phyloP scores from a whole-genome alignment of 208 protist species.

The Trypanosoma brucei region DNA sequence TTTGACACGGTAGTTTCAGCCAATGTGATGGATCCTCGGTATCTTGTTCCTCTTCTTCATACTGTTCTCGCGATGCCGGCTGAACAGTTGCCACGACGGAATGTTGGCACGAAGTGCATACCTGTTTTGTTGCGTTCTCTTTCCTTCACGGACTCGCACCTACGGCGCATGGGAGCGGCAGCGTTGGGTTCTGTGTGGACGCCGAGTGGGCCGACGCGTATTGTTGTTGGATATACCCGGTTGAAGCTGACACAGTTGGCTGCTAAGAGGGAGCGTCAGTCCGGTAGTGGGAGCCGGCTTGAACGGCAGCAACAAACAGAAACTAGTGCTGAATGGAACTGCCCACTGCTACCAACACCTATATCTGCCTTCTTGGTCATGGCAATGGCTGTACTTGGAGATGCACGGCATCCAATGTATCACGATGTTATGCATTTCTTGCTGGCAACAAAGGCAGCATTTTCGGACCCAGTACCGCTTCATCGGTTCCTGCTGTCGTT shows the following conservation, averaged over 20 bases:
- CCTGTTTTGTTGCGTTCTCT: constrained; percentile 67
- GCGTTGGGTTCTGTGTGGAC: constrained; percentile 45
- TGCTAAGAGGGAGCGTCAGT: constrained; percentile 15
- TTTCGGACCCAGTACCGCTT: constrained; percentile 60
- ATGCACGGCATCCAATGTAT: constrained; percentile 58
- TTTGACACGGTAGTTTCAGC: constrained; percentile 29
- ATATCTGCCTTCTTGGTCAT: constrained; percentile 63
- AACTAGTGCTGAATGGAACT: not conserved
- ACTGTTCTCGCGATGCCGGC: constrained; percentile 53
- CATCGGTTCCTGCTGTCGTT: constrained; percentile 49
- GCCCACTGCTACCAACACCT: constrained; percentile 70
- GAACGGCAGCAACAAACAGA: not conserved
- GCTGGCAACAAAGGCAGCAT: constrained; percentile 35
- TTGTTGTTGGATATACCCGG: constrained; percentile 68
- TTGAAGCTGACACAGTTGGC: constrained; percentile 63
- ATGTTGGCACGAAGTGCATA: constrained; percentile 47
- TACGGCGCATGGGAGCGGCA: constrained; percentile 47
- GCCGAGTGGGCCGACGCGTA: constrained; percentile 42
- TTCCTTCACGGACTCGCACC: constrained; percentile 46
- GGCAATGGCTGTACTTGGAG: constrained; percentile 39
- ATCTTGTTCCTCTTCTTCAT: constrained; percentile 78
- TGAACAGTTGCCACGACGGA: constrained; percentile 26
- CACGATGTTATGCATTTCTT: constrained; percentile 76
- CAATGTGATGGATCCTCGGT: constrained; percentile 67
- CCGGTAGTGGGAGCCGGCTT: not conserved